Conservation (phyloP, 331 rosid genomes). For the Quercus lobata region DNA sequence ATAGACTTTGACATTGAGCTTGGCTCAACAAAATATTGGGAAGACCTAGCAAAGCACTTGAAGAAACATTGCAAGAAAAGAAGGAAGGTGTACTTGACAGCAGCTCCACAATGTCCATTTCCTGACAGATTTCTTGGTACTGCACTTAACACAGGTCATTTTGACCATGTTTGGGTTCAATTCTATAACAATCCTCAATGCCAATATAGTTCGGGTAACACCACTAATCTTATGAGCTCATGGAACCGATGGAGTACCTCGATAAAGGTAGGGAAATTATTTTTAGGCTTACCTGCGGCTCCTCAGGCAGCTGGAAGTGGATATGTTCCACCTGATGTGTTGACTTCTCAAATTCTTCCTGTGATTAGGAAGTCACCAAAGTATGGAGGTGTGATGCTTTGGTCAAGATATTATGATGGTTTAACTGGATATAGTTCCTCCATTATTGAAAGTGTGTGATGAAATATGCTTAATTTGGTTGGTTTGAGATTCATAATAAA, state of each 20-base stretch:
- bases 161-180: constrained; percentile 38
- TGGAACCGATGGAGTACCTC: constrained; percentile 30
- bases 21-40: constrained; percentile 17
- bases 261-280: constrained; percentile 7
- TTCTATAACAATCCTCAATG: constrained; percentile 38
- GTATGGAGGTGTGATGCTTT: constrained; percentile 54
- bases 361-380: constrained; percentile 22
- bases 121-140: constrained; percentile 30
- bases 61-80: constrained; percentile 12
- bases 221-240: constrained; percentile 14
- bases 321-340: constrained; percentile 29
- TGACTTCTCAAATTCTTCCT: constrained; percentile 26
- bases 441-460: constrained; percentile 11
- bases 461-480: background rate
- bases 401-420: constrained; percentile 30
- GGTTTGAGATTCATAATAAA: background rate
- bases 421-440: constrained; percentile 27
- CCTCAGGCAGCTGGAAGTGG: constrained; percentile 35
- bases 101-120: constrained; percentile 48
- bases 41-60: constrained; percentile 12
- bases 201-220: constrained; percentile 25
- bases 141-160: constrained; percentile 23
- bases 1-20: constrained; percentile 50
- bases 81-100: constrained; percentile 25
- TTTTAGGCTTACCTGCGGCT: constrained; percentile 40